phyloP scores from a whole-genome alignment of 352 stramenopile genomes.

The Phytophthora brassicae region DNA sequence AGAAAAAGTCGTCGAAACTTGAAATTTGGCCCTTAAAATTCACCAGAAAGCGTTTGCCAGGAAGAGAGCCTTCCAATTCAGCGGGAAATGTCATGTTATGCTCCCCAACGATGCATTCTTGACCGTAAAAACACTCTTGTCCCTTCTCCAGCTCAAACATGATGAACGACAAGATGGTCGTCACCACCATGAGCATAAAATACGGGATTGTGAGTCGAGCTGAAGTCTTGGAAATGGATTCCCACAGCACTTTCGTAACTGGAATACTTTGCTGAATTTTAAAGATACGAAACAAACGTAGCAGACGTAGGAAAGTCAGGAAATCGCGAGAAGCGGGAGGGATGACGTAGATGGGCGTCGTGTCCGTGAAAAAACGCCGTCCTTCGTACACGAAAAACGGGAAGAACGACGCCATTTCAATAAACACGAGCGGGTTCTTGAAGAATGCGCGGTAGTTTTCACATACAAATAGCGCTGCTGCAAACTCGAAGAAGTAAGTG shows the following conservation, averaged over 20 bases:
- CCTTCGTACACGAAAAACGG: conserved; percentile 68
- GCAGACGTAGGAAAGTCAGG: conserved; percentile 57
- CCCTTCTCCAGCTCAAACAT: conserved; percentile 84
- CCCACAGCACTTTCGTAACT: conserved; percentile 73
- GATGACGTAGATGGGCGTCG: conserved; percentile 65
- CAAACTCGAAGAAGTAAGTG: conserved; percentile 66
- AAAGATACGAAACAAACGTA: conserved; percentile 71
- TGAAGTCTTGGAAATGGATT: conserved; percentile 84
- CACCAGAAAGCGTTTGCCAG: conserved; percentile 73
- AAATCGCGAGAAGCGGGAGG: conserved; percentile 60
- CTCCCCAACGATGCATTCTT: conserved; percentile 56
- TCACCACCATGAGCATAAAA: conserved; percentile 78
- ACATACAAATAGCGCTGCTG: conserved; percentile 37
- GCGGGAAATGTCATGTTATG: conserved; percentile 62
- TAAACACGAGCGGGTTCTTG: conserved; percentile 65
- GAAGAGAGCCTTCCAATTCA: conserved; percentile 49
- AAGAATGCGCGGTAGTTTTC: conserved; percentile 49
- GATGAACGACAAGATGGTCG: conserved; percentile 75
- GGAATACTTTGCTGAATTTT: conserved; percentile 82
- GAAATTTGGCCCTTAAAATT: conserved; percentile 70
- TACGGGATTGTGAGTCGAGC: conserved; percentile 74
- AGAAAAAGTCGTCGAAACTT: conserved; percentile 81
- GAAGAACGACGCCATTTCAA: conserved; percentile 70
- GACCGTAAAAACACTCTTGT: conserved; percentile 74
- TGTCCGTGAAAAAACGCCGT: conserved; percentile 34